Evolutionary conservation across 2,329 filamentous ascomycete species (phyloP).

Genomic region (Hymenoscyphus occultus): DNA sequence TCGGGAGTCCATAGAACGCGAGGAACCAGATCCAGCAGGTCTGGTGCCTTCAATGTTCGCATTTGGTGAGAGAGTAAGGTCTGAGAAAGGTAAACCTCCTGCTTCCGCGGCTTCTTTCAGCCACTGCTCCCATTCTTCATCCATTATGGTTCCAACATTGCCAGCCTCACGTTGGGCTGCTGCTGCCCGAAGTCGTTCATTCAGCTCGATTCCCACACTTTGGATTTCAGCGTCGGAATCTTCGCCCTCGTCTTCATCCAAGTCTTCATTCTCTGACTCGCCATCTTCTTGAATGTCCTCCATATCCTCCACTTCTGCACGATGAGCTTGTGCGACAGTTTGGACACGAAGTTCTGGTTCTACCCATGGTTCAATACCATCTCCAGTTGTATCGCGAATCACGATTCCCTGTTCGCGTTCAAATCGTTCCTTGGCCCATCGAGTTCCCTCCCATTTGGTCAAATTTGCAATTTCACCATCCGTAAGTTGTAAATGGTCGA

Average conservation of each 20-base stretch:
- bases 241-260: constrained; percentile 43
- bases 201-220: constrained; percentile 60
- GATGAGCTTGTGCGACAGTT: constrained; percentile 17
- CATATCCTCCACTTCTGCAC: constrained; percentile 32
- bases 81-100: constrained; percentile 51
- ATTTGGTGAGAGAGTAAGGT: constrained; percentile 33
- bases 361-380: constrained; percentile 63
- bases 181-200: constrained; percentile 62
- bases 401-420: constrained; percentile 69
- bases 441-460: constrained; percentile 80
- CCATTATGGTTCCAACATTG: constrained; percentile 55
- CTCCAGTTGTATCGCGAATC: constrained; percentile 69
- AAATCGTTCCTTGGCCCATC: constrained; percentile 78
- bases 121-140: constrained; percentile 74
- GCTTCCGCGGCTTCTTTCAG: constrained; percentile 67
- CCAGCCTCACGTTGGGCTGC: constrained; percentile 62
- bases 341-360: constrained; percentile 41
- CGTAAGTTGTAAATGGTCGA: constrained; percentile 68
- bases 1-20: constrained; percentile 44
- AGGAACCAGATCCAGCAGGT: constrained; percentile 31
- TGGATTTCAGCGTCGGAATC: constrained; percentile 53
- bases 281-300: constrained; percentile 39
- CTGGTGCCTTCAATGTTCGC: constrained; percentile 37
- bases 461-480: constrained; percentile 65
- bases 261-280: constrained; percentile 34